Percentiles rank a stretch among this genome's conserved stretches.
Conservation (phyloP, 805 yeast genomes). For the Crinitomyces ghanaensis region DNA sequence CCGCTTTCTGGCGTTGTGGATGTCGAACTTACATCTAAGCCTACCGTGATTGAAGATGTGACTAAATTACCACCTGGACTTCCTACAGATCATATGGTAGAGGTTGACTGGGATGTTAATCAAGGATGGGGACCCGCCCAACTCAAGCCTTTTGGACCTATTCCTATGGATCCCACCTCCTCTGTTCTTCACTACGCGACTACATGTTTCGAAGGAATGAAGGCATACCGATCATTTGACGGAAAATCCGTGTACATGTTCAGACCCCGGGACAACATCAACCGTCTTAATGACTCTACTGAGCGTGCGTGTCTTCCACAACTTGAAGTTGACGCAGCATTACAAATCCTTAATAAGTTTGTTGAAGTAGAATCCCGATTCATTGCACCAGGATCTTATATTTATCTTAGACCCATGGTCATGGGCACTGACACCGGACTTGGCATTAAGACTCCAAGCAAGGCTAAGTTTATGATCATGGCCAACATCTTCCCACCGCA, state of each 20-base stretch:
- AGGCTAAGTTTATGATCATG: constrained; percentile 17
- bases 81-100: constrained; percentile 53
- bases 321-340: constrained; percentile 35
- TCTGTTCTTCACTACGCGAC: constrained; percentile 78
- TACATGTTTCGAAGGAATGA: constrained; percentile 77
- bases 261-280: constrained; percentile 39
- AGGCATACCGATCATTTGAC: constrained; percentile 44
- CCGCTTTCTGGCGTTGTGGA: constrained; percentile 10
- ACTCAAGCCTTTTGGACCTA: constrained; percentile 62
- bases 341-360: constrained; percentile 33
- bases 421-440: constrained; percentile 38
- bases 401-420: constrained; percentile 41
- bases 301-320: constrained; percentile 37
- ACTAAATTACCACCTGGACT: constrained; percentile 5
- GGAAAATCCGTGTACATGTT: constrained; percentile 22
- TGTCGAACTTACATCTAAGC: constrained; percentile 8
- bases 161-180: constrained; percentile 61
- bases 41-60: constrained; percentile 5
- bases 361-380: constrained; percentile 33
- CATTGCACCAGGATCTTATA: constrained; percentile 31
- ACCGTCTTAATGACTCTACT: constrained; percentile 39
- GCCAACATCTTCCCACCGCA: constrained; percentile 24
- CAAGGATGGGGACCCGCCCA: constrained; percentile 68
- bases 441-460: constrained; percentile 37
- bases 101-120: constrained; percentile 56